Base-by-base conservation (phyloP, 352 stramenopile genomes). In the Globisporangium sylvaticum region DNA sequence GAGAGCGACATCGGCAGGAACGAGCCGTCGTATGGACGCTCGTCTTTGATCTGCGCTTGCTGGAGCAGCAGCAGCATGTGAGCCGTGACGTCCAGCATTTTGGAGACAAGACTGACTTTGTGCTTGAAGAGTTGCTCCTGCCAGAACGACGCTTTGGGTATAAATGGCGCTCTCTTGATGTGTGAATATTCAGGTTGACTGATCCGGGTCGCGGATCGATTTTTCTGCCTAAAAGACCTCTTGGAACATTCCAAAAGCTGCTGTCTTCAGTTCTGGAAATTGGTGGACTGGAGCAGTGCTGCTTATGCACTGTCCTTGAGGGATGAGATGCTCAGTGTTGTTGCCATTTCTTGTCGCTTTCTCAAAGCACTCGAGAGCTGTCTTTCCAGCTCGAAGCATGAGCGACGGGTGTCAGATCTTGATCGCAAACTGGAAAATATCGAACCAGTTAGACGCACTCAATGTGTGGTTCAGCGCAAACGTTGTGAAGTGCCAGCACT, bases 1-100 rank as follows among this genome's bases (percentile, higher is more conserved):
- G 72, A 69, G 25, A 90, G 65, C n/a, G 78, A 80, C 5, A 88
- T 50, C 39, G 78, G 79, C 54, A 90, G 59, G 68, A 90, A 90
- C 1, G 80, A 86, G 0, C 12, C 65, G 46, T 88, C 81, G 3
- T n/a, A 39, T 0, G 81, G 80, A 0, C 29, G 59, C 62, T 84
- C 76, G 15, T 73, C 55, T 64, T 83, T 83, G 63, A 78, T 71
- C 42, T 73, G 73, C 34, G 74, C 81, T 31, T 87, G 79, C 62
- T 83, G 72, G 55, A 80, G 72, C 66, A 90, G 65, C 50, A 81
- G 65, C 54, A 78, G 64, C 76, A 88, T 87, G 65, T 90, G 78
- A 29, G 61, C 64, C 0, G 67, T 55, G 7, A 76, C 70, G 39
- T 86, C 76, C 5, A 84, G 59, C 79, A 88, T 88, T 0, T 39